Base-by-base conservation (phyloP, 345 rosid genomes). In the Corchorus olitorius region DNA sequence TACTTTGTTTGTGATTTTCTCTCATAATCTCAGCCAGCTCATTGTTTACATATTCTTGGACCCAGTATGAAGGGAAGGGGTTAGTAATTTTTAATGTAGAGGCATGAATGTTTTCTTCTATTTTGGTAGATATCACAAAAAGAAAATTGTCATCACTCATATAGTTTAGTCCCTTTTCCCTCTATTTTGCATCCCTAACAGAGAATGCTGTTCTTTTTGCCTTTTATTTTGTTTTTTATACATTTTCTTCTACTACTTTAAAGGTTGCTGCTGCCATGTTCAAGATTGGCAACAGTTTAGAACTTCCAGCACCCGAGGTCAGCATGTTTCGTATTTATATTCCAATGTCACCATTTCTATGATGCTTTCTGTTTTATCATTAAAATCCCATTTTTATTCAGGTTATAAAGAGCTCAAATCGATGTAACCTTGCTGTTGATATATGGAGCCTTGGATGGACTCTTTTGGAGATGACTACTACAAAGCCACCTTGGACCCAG, bases 401-500 rank as follows among this genome's bases (percentile, higher is more conserved):
- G 97, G 93, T 93, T 76, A 87, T 93, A 82, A 84, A 81, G 81
- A 87, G 88, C 59, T 80, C 91, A 67, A 89, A 75, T 82, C 96
- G 96, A 48, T 85, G 87, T 76, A 89, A 84, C 78, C 91, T 91
- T 76, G 91, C 93, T 4, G 97, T 93, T 33, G 97, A 93, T 83
- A 89, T 93, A 84, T 91, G 96, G 96, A 93, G 97, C 79, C 93
- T 93, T 45, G 97, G 97, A 34, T 91, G 97, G 68, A 93, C 97
- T 0, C 93, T 93, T 71, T 76, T 91, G 81, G 97, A 93, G 82
- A 93, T 93, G 97, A 94, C 97, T 65, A 88, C 94, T 39, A 76
- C 94, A 58, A 91, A 93, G 75, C 97, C 97, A 55, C 97, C 97
- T 33, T 93, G 94, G 94, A 88, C 88, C 83, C 94, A 92, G 76